Evolutionary conservation across 148 eudicot species (phyloP), one percentile per base, ranked within the genome.

Genomic region (Chenopodium berlandieri): DNA sequence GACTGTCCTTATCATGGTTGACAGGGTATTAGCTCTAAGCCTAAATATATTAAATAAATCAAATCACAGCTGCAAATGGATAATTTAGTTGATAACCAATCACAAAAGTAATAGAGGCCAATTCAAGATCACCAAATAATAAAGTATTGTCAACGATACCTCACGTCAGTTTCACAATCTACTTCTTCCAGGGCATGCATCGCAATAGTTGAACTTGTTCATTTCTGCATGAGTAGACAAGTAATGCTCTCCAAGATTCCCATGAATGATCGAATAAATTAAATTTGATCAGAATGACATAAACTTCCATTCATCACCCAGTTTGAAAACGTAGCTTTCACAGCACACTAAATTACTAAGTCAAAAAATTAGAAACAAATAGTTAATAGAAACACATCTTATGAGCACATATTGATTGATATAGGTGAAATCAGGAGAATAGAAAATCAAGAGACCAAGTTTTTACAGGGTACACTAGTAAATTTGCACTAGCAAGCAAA

Each of bases 71-170:
- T 37, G 47, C 50, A 76, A 46, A 20, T 14, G 52, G 66, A n/a
- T 31, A 32, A 20, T 82, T 48, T 60, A 37, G 80, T 11, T 27
- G 14, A 13, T 13, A 50, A 50, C n/a, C 14, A 77, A 65, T 46
- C 60, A 78, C 22, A 78, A 19, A 63, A 64, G 72, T 58, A 62
- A 60, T 27, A 54, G 37, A 82, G 80, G 75, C 71, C 80, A 70
- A 71, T 79, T 71, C 14, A 72, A 22, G 52, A 48, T 20, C 68
- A 71, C 19, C 23, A 78, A 48, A 23, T 25, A 23, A 31, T 58
- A 77, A 13, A 78, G 69, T 71, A 48, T 4, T 65, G 52, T 67
- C 75, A 74, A 34, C 7, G 4, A 54, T 83, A 79, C 82, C 85
- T 83, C 71, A 67, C 9, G 62, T 52, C 77, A 72, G 56, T 63